Conservation (phyloP, 2,329 filamentous ascomycete species). For the Neonectria coccinea region DNA sequence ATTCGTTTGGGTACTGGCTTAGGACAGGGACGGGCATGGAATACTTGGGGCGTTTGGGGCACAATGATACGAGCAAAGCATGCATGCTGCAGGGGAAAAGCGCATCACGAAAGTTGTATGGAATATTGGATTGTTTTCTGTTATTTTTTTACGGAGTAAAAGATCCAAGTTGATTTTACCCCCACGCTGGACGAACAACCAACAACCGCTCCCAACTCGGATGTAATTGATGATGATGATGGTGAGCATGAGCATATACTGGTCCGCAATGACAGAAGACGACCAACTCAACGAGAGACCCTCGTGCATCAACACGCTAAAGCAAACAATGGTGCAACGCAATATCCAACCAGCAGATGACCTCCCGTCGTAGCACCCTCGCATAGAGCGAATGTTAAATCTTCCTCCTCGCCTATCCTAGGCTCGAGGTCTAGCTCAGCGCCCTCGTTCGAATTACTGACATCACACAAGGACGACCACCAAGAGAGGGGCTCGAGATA, state of each 20-base stretch:
- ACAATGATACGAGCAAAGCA: slow-evolving; percentile 8
- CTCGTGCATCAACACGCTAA: slow-evolving; percentile 7
- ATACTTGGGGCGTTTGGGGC: slow-evolving; percentile 23
- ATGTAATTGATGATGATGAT: slow-evolving; percentile 6
- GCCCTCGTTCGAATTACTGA: slow-evolving; percentile 1
- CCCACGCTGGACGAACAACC: slow-evolving; percentile 5
- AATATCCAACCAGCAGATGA: slow-evolving; percentile 18
- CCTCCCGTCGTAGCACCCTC: slow-evolving; percentile 21
- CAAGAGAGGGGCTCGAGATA: slow-evolving; percentile 22
- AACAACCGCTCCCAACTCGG: slow-evolving; percentile 2
- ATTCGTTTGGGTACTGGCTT: slow-evolving; percentile 15
- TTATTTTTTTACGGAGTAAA: slow-evolving; percentile 12
- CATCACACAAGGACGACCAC: slow-evolving; percentile 7
- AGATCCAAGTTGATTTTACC: slow-evolving; percentile 9
- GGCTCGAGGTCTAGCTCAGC: not conserved
- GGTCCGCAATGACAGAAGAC: slow-evolving; percentile 19
- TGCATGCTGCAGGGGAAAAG: slow-evolving; percentile 21
- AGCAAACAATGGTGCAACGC: slow-evolving; percentile 3
- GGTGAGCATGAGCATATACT: slow-evolving; percentile 4
- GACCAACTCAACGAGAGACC: slow-evolving; percentile 14
- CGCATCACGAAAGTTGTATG: slow-evolving; percentile 20
- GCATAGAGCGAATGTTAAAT: slow-evolving; percentile 6
- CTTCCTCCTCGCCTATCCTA: slow-evolving; percentile 1
- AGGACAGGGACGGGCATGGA: slow-evolving; percentile 14
- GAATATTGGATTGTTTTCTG: slow-evolving; percentile 19